Conservation (phyloP, 495 filamentous ascomycete genomes). For the Umbilicaria muhlenbergii region DNA sequence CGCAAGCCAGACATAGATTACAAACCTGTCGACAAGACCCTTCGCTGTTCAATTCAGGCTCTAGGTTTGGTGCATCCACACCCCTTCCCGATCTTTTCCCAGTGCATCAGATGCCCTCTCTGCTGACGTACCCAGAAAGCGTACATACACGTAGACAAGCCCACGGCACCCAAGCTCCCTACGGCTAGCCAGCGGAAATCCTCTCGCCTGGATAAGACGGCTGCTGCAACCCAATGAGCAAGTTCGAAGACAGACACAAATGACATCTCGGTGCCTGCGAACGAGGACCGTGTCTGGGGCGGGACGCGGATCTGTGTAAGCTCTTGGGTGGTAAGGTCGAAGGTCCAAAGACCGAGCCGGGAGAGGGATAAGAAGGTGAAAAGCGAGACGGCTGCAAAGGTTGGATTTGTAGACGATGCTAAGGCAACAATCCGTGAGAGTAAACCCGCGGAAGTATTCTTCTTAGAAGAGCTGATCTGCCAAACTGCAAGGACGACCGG, state of each 20-base stretch:
- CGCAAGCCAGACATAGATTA: too few relatives aligned
- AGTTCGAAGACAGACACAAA: constrained; percentile 1
- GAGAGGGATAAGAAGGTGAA: constrained; percentile 1
- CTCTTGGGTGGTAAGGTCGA: neutral
- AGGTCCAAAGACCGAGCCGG: constrained; percentile 1
- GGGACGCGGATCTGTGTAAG: constrained; percentile 1
- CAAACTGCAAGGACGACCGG: constrained; percentile 20
- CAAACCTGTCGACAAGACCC: too few relatives aligned
- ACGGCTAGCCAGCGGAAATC: neutral
- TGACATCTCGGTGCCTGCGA: constrained; percentile 3
- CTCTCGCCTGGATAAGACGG: neutral
- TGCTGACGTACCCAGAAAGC: constrained; percentile 5
- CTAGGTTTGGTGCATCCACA: too few relatives aligned
- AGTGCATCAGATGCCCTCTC: constrained; percentile 14
- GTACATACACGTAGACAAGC: neutral
- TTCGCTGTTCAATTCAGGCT: too few relatives aligned
- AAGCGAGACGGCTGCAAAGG: neutral
- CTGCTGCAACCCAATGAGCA: neutral
- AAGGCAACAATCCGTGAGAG: too few relatives aligned
- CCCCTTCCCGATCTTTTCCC: too few relatives aligned
- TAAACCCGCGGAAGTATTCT: constrained; percentile 7
- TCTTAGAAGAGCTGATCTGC: constrained; percentile 25
- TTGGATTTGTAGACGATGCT: constrained; percentile 4
- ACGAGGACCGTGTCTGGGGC: neutral
- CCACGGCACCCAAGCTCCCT: neutral